Evolutionary conservation across 2,329 filamentous ascomycete genomes (phyloP).

Genomic region (Cladosporium phlei): DNA sequence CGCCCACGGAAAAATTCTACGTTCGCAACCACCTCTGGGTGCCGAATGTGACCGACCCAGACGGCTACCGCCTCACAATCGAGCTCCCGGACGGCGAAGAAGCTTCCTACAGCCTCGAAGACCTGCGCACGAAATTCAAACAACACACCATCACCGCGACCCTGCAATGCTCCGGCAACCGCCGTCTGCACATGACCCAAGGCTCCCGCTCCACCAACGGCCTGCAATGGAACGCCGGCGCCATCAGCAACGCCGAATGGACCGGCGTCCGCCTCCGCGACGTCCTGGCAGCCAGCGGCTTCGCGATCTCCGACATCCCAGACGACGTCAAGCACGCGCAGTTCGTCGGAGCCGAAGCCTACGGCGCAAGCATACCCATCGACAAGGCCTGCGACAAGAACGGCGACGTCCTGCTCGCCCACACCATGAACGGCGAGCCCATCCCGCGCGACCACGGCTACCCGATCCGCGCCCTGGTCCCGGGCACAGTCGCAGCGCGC

Average conservation of each 20-base stretch:
- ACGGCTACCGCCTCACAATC: constrained; percentile 47
- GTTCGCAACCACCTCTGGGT: constrained; percentile 63
- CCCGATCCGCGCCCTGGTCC: constrained; percentile 41
- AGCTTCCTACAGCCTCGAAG: constrained; percentile 50
- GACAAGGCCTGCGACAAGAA: constrained; percentile 54
- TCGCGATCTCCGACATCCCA: constrained; percentile 37
- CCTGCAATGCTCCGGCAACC: constrained; percentile 59
- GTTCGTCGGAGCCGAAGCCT: constrained; percentile 57
- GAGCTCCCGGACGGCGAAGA: constrained; percentile 54
- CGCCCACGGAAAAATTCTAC: constrained; percentile 54
- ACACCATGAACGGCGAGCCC: constrained; percentile 59
- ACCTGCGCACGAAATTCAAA: constrained; percentile 51
- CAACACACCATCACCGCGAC: constrained; percentile 51
- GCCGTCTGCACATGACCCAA: constrained; percentile 51
- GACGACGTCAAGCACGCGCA: constrained; percentile 47
- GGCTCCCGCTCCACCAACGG: constrained; percentile 49
- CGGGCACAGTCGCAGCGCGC: constrained; percentile 62
- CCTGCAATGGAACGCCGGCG: constrained; percentile 56
- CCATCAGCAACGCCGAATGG: constrained; percentile 58
- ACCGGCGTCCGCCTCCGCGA: constrained; percentile 54
- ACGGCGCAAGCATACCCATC: constrained; percentile 58
- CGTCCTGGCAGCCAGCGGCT: constrained; percentile 53
- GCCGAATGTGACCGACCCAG: constrained; percentile 42
- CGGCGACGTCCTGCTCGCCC: constrained; percentile 57
- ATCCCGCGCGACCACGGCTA: constrained; percentile 63